Evolutionary conservation across 257 asterid species (phyloP).

Genomic region (Plantago elongata): DNA sequence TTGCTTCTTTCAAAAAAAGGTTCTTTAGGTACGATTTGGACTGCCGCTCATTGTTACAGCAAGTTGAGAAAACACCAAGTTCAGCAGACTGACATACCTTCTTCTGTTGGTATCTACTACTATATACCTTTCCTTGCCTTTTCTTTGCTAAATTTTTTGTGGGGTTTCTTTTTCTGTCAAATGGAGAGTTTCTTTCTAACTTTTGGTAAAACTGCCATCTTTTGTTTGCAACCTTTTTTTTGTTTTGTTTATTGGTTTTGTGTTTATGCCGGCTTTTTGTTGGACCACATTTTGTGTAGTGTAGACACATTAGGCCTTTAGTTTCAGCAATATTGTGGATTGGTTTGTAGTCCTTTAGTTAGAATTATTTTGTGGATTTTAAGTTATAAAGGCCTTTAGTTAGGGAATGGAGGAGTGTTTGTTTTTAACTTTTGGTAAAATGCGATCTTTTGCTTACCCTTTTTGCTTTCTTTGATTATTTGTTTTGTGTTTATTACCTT

Average conservation of each 20-base stretch:
- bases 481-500: neutral
- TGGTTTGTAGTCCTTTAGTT: too few relatives aligned
- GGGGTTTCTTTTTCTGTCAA: constrained; percentile 1
- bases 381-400: too few relatives aligned
- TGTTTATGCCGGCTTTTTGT: neutral
- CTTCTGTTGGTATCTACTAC: constrained; percentile 94
- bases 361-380: too few relatives aligned
- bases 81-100: constrained; percentile 49
- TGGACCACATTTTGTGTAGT: too few relatives aligned
- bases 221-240: constrained; percentile 7
- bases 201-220: neutral
- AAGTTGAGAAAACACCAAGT: constrained; percentile 56
- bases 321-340: neutral
- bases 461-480: neutral
- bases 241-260: neutral
- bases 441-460: constrained; percentile 12
- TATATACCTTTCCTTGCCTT: constrained; percentile 20
- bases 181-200: neutral
- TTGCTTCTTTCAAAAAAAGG: constrained; percentile 75
- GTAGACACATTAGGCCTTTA: neutral
- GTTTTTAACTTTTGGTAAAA: neutral
- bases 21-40: constrained; percentile 69
- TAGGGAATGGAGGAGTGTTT: too few relatives aligned
- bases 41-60: constrained; percentile 86
- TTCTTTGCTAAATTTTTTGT: neutral